These are phyloP conservation scores for Talaromyces islandicus DNA, from an alignment of 2,329 filamentous ascomycete species.

Conservation along the genomic window DNA sequence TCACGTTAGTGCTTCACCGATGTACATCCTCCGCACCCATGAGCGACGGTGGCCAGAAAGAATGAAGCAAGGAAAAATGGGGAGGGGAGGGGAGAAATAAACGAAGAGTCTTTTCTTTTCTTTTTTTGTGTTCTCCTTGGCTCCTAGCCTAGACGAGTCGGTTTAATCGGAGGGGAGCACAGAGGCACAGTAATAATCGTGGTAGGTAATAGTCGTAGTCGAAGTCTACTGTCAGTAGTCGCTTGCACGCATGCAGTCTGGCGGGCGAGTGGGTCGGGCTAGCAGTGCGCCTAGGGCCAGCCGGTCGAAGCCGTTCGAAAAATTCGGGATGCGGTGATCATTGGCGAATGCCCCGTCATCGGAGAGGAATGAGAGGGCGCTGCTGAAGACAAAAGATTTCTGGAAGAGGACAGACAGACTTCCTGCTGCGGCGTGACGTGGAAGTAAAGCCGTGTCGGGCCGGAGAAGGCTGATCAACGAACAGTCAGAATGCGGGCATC, in stretches of 20 bases:
- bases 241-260: not conserved
- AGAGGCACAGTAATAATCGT: not conserved
- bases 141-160: not conserved
- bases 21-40: conserved; percentile 7
- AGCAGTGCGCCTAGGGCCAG: not conserved
- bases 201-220: not conserved
- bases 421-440: not conserved
- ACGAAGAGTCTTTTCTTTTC: not conserved
- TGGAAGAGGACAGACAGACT: not conserved
- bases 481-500: not conserved
- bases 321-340: not conserved
- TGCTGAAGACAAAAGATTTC: not conserved
- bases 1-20: conserved; percentile 10
- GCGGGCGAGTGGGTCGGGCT: not conserved
- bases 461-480: not conserved
- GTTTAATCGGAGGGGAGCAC: not conserved
- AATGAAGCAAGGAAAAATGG: not conserved
- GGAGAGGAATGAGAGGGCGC: not conserved
- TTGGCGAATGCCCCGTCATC: not conserved
- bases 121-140: no score
- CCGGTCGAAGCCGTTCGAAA: not conserved
- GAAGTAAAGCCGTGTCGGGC: not conserved
- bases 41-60: not conserved
- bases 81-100: not conserved
- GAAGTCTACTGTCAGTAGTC: not conserved